Evolutionary conservation across 768 basidiomycete species (phyloP), one percentile per base, ranked within the genome.

Genomic region (Daedaleopsis nitida): DNA sequence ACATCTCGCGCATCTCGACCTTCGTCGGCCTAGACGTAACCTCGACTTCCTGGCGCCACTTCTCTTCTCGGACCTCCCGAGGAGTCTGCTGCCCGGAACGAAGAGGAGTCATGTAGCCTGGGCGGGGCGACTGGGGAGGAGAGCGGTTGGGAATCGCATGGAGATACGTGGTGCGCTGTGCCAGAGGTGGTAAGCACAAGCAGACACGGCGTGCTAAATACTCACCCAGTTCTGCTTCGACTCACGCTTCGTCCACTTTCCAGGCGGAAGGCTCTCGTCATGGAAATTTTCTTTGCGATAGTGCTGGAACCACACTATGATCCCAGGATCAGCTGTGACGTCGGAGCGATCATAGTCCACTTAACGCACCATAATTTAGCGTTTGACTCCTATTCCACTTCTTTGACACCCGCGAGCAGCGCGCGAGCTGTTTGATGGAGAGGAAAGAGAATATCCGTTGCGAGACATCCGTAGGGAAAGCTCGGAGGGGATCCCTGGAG

Each of bases 361-460:
- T 24, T 13, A 32, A 66, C 63, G 70, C 80, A 92, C 95, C 88
- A 71, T 96, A 96, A 74, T 97, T 97, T 61, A 96, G 73, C 0
- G 94, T 91, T 76, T 95, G 92, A 64, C 92, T 94, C 71, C 86
- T 86, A 60, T 80, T 83, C 95, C 95, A 97, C 75, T 93, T 91
- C 73, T 83, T 87, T 50, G 85, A 92, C 5, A 96, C 93, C 37
- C 87, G 74, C 23, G 93, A 83, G 68, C 92, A 95, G 57, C 83
- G 81, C 5, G 91, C 88, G 42, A 96, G 82, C 57, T 92, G 86
- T 59, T 74, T 74, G 32, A 89, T 75, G 13, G 83, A 74, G 7
- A 97, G 77, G 54, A 75, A 73, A 1, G 81, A 72, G 69, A 96
- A 94, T 59, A 96, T 86, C 17, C 83, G 79, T 68, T 96, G 93